Evolutionary conservation across 139 green algal species (phyloP), one percentile per base, ranked within the genome.

Genomic region (Chlorella sp.): DNA sequence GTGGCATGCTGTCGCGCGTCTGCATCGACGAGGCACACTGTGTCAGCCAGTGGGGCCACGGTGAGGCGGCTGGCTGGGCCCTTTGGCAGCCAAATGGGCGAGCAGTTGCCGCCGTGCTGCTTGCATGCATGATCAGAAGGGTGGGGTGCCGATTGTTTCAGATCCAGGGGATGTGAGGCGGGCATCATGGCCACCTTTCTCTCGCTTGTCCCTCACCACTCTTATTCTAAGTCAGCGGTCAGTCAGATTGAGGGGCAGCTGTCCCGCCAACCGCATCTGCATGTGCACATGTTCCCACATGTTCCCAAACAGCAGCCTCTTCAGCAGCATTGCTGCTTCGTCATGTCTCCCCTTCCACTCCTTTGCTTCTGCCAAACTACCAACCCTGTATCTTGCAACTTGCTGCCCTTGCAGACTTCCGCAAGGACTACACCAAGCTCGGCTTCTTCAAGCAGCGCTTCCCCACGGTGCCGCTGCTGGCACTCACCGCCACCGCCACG

Each of bases 11-110:
- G 85, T 89, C 88, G 37, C 86, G 97, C 0, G 91, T 98, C 30
- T 95, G 97, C 4, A 92, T 99, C 5, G 98, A 99, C 91, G 98
- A 99, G 94, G 97, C 97, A 26, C 98, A 99, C 91, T 99, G 98
- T 91, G 97, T 99, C 28, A 96, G 91, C 28, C 93, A 97, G 69
- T 99, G 98, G 98, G 98, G 97, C 0, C 94, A 97, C 81, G 91
- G 95, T 93, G 87, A 79, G 90, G 14, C 7, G 9, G 71, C 11
- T n/a, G n/a, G n/a, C n/a, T n/a, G n/a, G n/a, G n/a, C n/a, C n/a
- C n/a, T n/a, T n/a, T n/a, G n/a, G n/a, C n/a, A n/a, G n/a, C n/a
- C n/a, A n/a, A n/a, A n/a, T n/a, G n/a, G n/a, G n/a, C n/a, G n/a
- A n/a, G n/a, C n/a, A n/a, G n/a, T n/a, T n/a, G n/a, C n/a, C n/a